Conservation (phyloP, 1,284 basidiomycete genomes). For the Apiotrichum domesticum region DNA sequence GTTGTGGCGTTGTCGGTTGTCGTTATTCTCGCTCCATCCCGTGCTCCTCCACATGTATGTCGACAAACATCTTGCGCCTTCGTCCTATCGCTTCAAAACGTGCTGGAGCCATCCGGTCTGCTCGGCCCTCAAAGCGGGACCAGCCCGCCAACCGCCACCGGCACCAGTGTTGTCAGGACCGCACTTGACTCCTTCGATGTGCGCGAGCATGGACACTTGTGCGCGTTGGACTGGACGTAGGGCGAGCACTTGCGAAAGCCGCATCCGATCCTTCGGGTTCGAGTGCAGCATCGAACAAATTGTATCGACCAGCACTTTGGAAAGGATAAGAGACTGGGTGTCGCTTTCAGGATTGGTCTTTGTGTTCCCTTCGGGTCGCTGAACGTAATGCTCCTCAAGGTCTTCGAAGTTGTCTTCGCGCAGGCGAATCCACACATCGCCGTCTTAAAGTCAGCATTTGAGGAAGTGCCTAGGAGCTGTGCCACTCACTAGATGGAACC, state of each 20-base stretch:
- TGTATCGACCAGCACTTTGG: slow-evolving; percentile 59
- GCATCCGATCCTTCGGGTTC: slow-evolving; percentile 58
- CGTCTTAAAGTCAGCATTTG: slow-evolving; percentile 19
- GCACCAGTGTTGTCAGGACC: neutral
- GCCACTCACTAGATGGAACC: slow-evolving; percentile 82
- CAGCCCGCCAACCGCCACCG: slow-evolving; percentile 7
- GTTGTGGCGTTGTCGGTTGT: no score
- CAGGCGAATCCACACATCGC: slow-evolving; percentile 85
- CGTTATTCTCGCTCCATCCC: no score
- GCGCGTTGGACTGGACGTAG: slow-evolving; percentile 60
- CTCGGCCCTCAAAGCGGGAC: slow-evolving; percentile 22
- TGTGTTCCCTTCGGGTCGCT: slow-evolving; percentile 14
- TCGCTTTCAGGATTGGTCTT: neutral
- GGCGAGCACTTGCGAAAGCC: slow-evolving; percentile 54
- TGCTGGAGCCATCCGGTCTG: slow-evolving; percentile 15
- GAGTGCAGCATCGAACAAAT: slow-evolving; percentile 72
- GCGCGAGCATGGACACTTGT: slow-evolving; percentile 34
- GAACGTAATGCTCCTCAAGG: slow-evolving; percentile 54
- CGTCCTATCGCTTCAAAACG: neutral
- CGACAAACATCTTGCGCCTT: no score
- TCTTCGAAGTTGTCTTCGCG: slow-evolving; percentile 87
- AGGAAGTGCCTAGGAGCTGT: neutral
- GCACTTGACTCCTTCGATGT: neutral
- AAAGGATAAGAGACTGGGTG: slow-evolving; percentile 47
- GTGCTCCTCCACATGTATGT: no score